Conservation (phyloP, 1,284 basidiomycete species). For the Cutaneotrichosporon cutaneum region DNA sequence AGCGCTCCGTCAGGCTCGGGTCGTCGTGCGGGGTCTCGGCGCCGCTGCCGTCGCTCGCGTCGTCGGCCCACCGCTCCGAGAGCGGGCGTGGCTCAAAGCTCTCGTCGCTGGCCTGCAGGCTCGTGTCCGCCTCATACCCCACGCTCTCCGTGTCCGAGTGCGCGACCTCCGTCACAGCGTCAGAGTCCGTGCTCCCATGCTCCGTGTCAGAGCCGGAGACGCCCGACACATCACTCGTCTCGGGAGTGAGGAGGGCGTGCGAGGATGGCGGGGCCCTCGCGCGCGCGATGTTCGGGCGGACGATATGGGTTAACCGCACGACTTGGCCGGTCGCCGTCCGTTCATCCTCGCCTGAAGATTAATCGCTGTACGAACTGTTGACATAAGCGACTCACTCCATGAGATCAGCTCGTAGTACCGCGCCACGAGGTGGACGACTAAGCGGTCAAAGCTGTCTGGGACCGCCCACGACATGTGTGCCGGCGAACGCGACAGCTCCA, state of each 20-base stretch:
- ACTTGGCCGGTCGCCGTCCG: slow-evolving; percentile 20
- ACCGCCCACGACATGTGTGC: slow-evolving; percentile 49
- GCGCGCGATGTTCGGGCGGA: slow-evolving; percentile 39
- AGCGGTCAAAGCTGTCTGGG: slow-evolving; percentile 46
- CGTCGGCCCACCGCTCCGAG: slow-evolving; percentile 7
- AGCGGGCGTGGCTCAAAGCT: not conserved
- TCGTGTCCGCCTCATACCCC: slow-evolving; percentile 14
- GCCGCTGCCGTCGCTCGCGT: slow-evolving; percentile 15
- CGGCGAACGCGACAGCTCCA: slow-evolving; percentile 46
- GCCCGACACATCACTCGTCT: slow-evolving; percentile 41
- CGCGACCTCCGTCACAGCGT: slow-evolving; percentile 25
- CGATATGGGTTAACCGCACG: slow-evolving; percentile 49
- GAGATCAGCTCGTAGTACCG: slow-evolving; percentile 51
- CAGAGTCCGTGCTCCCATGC: slow-evolving; percentile 3
- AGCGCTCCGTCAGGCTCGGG: slow-evolving; percentile 9
- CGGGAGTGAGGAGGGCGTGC: slow-evolving; percentile 42
- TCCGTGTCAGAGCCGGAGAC: slow-evolving; percentile 28
- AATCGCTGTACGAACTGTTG: slow-evolving; percentile 1
- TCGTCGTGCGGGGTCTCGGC: slow-evolving; percentile 2
- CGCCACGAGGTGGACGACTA: slow-evolving; percentile 48
- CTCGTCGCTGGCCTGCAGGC: slow-evolving; percentile 10
- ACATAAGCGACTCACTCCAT: slow-evolving; percentile 53
- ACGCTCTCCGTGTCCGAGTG: slow-evolving; percentile 27
- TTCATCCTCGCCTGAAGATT: slow-evolving; percentile 29
- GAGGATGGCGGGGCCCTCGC: slow-evolving; percentile 16